Base-by-base conservation (phyloP, 305 asterid species). In the Fraxinus floribunda region DNA sequence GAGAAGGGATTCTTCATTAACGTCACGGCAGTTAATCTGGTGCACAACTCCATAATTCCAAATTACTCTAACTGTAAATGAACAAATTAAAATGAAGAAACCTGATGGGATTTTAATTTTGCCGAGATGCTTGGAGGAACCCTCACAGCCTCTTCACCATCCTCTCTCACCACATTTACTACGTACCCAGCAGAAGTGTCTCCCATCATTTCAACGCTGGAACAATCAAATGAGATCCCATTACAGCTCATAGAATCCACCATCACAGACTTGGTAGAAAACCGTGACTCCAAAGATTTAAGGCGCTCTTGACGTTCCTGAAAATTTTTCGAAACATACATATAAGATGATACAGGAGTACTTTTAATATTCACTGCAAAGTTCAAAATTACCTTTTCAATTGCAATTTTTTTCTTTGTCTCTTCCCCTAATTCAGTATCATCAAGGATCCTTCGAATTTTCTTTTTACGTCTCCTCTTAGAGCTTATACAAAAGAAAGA, bases 271-370 rank as follows among this genome's bases (percentile, higher is more conserved):
- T 90, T 92, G 72, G 88, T 79, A 35, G 98, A 92, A 85, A 92
- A 88, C 82, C 92, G 91, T 72, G 94, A 97, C 84, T 89, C 98
- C 92, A 96, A 87, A 75, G 98, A 94, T 91, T 96, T 96, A 57
- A 96, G 97, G 71, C 99, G 94, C 83, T 96, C 99, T 92, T 96
- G 99, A 30, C 99, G 97, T 86, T 96, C 99, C 99, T 96, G 90
- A 64, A 87, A 81, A 75, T 44, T 34, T 78, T 49, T 34, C 38
- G 18, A 34, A 75, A 26, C 73, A 75, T 77, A 62, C 60, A 81
- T n/a, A 84, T 78, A 38, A 11, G 41, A 84, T 52, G 39, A 30
- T 32, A 39, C 75, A 26, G 55, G 24, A 70, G 60, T 38, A 77
- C 80, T 39, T 79, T 9, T 72, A 77, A 62, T 34, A 82, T 79